These are phyloP conservation scores for Solanum piurae DNA, from an alignment of 257 asterid genomes.

Conservation along the genomic window DNA sequence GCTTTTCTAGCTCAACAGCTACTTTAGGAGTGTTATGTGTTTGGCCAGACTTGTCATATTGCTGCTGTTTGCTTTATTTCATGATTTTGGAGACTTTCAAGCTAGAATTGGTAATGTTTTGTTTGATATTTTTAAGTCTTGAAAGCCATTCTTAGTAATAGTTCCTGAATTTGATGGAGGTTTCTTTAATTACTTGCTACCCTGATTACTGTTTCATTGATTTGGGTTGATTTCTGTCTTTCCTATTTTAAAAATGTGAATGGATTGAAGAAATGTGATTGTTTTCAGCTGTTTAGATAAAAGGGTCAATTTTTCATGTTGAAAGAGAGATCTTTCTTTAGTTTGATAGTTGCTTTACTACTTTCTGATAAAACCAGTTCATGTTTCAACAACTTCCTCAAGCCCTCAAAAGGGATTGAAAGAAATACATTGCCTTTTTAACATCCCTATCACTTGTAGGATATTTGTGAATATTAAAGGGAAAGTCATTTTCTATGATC, in stretches of 20 bases:
- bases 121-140: neutral
- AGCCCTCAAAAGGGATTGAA: conserved; percentile 17
- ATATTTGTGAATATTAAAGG: conserved; percentile 18
- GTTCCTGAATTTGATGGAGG: conserved; percentile 3
- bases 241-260: neutral
- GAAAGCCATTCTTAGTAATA: conserved; percentile 7
- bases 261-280: conserved; percentile 7
- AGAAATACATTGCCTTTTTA: conserved; percentile 7
- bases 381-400: conserved; percentile 17
- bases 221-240: conserved; percentile 15
- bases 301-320: conserved; percentile 22
- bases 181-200: neutral
- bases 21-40: conserved; percentile 14
- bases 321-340: conserved; percentile 5
- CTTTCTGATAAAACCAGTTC: conserved; percentile 10
- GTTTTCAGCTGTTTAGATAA: conserved; percentile 11
- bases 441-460: conserved; percentile 35
- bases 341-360: conserved; percentile 9
- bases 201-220: conserved; percentile 3
- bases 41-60: conserved; percentile 7
- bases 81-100: conserved; percentile 7
- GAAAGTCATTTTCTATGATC: conserved; percentile 26
- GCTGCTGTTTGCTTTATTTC: conserved; percentile 15
- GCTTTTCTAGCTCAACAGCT: conserved; percentile 34
- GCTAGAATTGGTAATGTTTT: neutral